phyloP scores from a whole-genome alignment of 345 rosid species.

The Eucalyptus marginata region DNA sequence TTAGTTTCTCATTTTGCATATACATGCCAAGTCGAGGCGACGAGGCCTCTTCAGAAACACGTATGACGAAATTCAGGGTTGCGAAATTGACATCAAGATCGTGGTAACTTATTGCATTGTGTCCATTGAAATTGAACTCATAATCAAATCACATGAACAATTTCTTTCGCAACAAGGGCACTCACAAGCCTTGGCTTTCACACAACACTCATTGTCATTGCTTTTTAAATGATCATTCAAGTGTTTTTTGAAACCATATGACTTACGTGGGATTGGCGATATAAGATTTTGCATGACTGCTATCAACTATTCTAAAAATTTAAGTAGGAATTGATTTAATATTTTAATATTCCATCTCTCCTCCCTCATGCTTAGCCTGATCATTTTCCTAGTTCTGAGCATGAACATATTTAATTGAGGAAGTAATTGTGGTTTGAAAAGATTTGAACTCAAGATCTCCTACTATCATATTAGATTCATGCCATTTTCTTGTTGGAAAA shows the following conservation, averaged over 20 bases:
- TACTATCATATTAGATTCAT: accelerated
- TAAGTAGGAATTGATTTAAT: accelerated
- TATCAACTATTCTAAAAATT: too few relatives aligned
- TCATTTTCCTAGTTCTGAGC: too few relatives aligned
- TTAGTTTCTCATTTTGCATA: background rate
- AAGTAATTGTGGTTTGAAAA: too few relatives aligned
- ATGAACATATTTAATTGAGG: too few relatives aligned
- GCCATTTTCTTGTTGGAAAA: background rate
- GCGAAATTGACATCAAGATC: background rate
- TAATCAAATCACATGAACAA: background rate
- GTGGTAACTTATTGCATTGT: background rate
- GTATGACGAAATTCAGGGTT: background rate
- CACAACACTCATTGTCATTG: background rate
- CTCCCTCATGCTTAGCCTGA: too few relatives aligned
- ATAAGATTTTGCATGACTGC: accelerated
- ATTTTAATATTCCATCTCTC: background rate
- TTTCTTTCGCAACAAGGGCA: background rate
- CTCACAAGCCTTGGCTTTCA: background rate
- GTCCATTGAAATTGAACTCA: background rate
- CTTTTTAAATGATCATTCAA: background rate
- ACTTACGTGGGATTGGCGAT: background rate
- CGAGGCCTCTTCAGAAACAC: too few relatives aligned
- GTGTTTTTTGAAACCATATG: background rate
- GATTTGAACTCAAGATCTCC: too few relatives aligned
- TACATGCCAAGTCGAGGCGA: background rate